Percentiles rank a stretch among this genome's conserved stretches.
Evolutionary conservation across 495 filamentous ascomycete genomes (phyloP).

Genomic region (Friedmanniomyces endolithicus): DNA sequence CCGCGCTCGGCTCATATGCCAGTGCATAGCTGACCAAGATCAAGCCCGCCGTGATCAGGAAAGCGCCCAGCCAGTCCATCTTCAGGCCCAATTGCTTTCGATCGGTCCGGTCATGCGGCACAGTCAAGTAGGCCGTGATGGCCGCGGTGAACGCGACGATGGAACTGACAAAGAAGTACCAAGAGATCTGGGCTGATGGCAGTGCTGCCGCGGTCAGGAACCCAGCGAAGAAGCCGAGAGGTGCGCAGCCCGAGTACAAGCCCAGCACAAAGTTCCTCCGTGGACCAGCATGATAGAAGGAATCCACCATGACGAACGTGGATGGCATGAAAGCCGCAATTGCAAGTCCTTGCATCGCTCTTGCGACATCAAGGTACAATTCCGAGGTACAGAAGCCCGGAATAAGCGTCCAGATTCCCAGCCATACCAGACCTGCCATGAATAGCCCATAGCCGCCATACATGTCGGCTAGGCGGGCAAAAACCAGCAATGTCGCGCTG

Average conservation of each 20-base stretch:
- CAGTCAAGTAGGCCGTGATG: slow-evolving; percentile 45
- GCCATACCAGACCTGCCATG: slow-evolving; percentile 55
- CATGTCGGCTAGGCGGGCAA: slow-evolving; percentile 46
- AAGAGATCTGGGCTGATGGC: slow-evolving; percentile 52
- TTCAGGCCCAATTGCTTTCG: slow-evolving; percentile 35
- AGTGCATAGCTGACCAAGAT: slow-evolving; percentile 67
- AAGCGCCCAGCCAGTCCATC: slow-evolving; percentile 63
- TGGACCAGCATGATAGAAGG: slow-evolving; percentile 69
- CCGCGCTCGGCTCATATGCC: slow-evolving; percentile 35
- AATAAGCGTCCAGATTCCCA: slow-evolving; percentile 58
- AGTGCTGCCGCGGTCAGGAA: slow-evolving; percentile 67
- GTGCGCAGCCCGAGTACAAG: slow-evolving; percentile 65
- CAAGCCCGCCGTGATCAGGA: slow-evolving; percentile 53
- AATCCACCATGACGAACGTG: slow-evolving; percentile 68
- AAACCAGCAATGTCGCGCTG: slow-evolving; percentile 60
- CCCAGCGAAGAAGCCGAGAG: slow-evolving; percentile 69
- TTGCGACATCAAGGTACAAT: slow-evolving; percentile 59
- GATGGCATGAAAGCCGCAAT: slow-evolving; percentile 67
- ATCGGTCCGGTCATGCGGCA: slow-evolving; percentile 52
- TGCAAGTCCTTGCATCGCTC: slow-evolving; percentile 70
- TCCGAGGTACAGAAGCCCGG: slow-evolving; percentile 55
- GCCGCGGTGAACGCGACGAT: slow-evolving; percentile 40
- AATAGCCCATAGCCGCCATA: slow-evolving; percentile 62
- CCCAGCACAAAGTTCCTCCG: slow-evolving; percentile 78
- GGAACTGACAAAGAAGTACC: slow-evolving; percentile 72